A percentile compares a stretch with the other conserved stretches of the same genome.
Conservation (phyloP, 805 yeast genomes). For the Wickerhamiella nectarea region DNA sequence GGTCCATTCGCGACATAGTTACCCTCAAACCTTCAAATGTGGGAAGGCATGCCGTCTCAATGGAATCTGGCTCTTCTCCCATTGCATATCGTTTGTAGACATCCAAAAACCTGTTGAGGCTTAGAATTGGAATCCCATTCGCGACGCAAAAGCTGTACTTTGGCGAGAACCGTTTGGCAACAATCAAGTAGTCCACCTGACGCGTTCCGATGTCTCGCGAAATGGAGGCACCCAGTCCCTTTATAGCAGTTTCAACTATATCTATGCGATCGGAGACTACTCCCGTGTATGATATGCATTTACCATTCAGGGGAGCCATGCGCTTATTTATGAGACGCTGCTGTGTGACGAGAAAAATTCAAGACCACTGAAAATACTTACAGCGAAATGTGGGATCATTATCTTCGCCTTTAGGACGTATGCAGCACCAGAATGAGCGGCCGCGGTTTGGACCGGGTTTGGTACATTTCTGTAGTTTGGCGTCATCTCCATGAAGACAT, state of each 20-base stretch:
- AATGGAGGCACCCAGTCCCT: conserved; percentile 18
- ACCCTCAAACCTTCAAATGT: conserved; percentile 26
- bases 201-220: conserved; percentile 9
- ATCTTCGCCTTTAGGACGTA: conserved; percentile 21
- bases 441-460: conserved; percentile 28
- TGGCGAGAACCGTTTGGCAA: conserved; percentile 38
- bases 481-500: conserved; percentile 27
- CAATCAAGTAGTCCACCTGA: conserved; percentile 31
- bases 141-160: conserved; percentile 40
- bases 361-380: conserved; percentile 26
- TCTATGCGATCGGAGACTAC: conserved; percentile 15
- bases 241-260: conserved; percentile 10
- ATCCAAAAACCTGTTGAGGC: conserved; percentile 32
- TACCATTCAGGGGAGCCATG: not conserved
- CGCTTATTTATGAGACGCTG: no score
- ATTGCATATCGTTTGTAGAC: conserved; percentile 40
- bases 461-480: conserved; percentile 21
- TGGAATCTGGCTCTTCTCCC: conserved; percentile 31
- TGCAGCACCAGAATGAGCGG: conserved; percentile 29
- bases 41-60: conserved; percentile 16
- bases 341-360: not conserved
- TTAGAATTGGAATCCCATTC: conserved; percentile 38
- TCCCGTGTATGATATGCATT: conserved; percentile 9
- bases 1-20: conserved; percentile 25
- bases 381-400: conserved; percentile 21